These are phyloP conservation scores for Hordeum pubiflorum DNA, from an alignment of 202 grass and related monocot genomes.

Conservation along the genomic window DNA sequence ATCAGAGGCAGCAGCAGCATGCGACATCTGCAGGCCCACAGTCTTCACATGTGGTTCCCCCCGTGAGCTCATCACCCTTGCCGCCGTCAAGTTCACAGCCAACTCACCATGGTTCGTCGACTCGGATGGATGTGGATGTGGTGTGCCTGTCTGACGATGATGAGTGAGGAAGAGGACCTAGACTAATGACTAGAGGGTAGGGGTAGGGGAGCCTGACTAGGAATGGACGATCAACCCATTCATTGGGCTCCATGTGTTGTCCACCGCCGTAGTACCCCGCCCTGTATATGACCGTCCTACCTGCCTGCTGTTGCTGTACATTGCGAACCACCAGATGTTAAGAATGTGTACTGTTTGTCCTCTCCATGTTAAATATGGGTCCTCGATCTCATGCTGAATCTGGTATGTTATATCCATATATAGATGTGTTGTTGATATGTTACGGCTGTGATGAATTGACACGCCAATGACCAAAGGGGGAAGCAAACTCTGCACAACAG, in stretches of 20 bases:
- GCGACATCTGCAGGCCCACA: not conserved
- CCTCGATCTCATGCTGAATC: not conserved
- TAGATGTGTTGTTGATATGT: not conserved
- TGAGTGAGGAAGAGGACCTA: not conserved
- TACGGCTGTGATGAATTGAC: too few species aligned
- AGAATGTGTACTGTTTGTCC: not conserved
- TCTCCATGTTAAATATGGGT: not conserved
- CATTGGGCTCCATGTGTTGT: not conserved
- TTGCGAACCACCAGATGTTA: not conserved
- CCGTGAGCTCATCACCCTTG: too few species aligned
- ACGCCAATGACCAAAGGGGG: too few species aligned
- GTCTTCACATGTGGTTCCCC: too few species aligned
- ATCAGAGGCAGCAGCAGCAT: conserved; percentile 22
- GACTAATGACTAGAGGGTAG: not conserved
- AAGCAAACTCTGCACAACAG: too few species aligned
- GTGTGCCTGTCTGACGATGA: not conserved
- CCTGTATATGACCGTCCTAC: not conserved
- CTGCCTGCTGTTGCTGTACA: not conserved
- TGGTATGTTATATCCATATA: not conserved
- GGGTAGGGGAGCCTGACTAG: not conserved
- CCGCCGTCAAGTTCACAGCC: too few species aligned
- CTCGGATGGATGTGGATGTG: not conserved
- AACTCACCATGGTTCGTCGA: too few species aligned
- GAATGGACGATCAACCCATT: not conserved
- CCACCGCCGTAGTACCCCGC: too few species aligned